Conservation (phyloP, 192 early-diverging fungal genomes). For the Coemansia sp. region DNA sequence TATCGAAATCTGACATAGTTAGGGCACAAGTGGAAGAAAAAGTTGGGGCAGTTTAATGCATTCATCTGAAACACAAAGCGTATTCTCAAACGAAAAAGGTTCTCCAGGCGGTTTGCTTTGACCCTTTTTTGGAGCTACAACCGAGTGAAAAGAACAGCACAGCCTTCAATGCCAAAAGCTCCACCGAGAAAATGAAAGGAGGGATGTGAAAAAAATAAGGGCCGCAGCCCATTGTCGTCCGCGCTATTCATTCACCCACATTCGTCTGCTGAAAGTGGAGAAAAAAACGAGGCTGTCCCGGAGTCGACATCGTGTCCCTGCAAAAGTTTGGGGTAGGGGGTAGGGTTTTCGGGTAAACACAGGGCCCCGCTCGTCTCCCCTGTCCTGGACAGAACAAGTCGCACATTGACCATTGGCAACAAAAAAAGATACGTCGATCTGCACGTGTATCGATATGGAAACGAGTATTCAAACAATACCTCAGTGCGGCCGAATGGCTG, state of each 20-base stretch:
- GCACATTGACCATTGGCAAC: slow-evolving; percentile 1
- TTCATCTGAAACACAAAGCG: neutral
- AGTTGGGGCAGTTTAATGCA: neutral
- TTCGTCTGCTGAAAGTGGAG: slow-evolving; percentile 8
- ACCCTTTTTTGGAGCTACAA: neutral
- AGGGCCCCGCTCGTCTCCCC: neutral
- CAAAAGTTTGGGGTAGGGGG: slow-evolving; percentile 2
- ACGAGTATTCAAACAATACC: neutral
- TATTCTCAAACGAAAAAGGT: neutral
- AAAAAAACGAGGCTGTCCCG: neutral
- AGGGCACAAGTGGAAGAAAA: neutral
- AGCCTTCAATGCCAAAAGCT: neutral
- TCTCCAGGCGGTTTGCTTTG: neutral
- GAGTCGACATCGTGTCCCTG: neutral
- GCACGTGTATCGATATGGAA: slow-evolving; percentile 8
- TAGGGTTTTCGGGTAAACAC: slow-evolving; percentile 6
- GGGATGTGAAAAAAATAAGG: neutral
- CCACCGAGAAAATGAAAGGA: neutral
- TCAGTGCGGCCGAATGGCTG: slow-evolving; percentile 10
- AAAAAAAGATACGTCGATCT: neutral
- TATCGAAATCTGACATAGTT: slow-evolving; percentile 8
- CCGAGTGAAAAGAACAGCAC: neutral
- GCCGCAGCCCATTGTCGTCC: neutral
- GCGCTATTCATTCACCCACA: neutral
- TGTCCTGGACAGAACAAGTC: neutral